phyloP scores from a whole-genome alignment of 2,329 filamentous ascomycete species.

The Plectosphaerella sp. region DNA sequence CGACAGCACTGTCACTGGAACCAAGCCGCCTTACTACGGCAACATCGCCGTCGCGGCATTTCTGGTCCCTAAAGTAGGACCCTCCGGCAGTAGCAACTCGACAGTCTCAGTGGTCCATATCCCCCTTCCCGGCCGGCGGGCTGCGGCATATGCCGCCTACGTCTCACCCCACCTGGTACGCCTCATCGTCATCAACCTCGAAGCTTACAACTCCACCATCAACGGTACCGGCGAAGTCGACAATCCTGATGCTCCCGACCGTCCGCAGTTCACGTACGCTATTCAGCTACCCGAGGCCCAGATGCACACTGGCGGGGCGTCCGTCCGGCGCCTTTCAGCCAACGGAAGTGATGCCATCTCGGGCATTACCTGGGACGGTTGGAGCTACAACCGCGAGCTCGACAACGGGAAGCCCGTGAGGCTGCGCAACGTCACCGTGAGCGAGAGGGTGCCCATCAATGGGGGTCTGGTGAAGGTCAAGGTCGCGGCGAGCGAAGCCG shows the following conservation, averaged over 20 bases:
- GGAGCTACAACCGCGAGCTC: slow-evolving; percentile 58
- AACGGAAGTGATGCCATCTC: slow-evolving; percentile 62
- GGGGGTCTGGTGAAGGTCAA: slow-evolving; percentile 30
- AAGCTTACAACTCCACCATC: slow-evolving; percentile 54
- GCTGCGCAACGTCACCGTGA: slow-evolving; percentile 49
- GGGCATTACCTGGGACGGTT: slow-evolving; percentile 57
- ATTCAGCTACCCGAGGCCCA: slow-evolving; percentile 28
- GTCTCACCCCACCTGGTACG: slow-evolving; percentile 35
- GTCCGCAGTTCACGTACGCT: slow-evolving; percentile 28
- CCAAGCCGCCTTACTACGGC: slow-evolving; percentile 62
- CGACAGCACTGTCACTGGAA: slow-evolving; percentile 43
- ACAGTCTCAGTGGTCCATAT: slow-evolving; percentile 43
- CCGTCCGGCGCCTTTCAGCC: slow-evolving; percentile 47
- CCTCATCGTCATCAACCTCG: slow-evolving; percentile 54
- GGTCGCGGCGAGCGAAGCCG: slow-evolving; percentile 39
- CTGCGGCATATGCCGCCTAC: slow-evolving; percentile 55
- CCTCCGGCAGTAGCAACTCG: slow-evolving; percentile 25
- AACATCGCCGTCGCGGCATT: slow-evolving; percentile 55
- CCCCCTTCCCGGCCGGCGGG: slow-evolving; percentile 29
- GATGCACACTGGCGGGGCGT: slow-evolving; percentile 12
- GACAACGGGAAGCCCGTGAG: slow-evolving; percentile 47
- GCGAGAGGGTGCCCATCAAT: slow-evolving; percentile 33
- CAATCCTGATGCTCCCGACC: slow-evolving; percentile 22
- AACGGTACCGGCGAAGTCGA: slow-evolving; percentile 26
- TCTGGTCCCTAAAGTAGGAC: slow-evolving; percentile 35